Conservation (phyloP, 2,329 filamentous ascomycete species). For the Ophiocordyceps camponoti-saundersi region DNA sequence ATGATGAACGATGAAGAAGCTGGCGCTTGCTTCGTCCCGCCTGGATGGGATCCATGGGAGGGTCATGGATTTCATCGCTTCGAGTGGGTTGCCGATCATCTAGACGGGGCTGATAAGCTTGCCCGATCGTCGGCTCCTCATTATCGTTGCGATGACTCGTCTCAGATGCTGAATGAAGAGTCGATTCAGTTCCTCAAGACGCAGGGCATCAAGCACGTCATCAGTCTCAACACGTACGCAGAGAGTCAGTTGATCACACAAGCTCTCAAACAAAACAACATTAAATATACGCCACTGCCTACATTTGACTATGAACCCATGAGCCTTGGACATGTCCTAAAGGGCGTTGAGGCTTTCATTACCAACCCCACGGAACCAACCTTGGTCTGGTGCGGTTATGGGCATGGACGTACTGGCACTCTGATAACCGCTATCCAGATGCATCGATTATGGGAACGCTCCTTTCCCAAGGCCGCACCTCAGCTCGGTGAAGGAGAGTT, state of each 20-base stretch:
- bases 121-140: background rate
- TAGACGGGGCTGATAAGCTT: background rate
- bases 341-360: background rate
- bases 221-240: background rate
- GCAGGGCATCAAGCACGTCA: background rate
- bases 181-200: background rate
- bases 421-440: conserved; percentile 2
- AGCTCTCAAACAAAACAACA: background rate
- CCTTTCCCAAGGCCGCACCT: background rate
- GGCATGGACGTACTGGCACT: conserved; percentile 1
- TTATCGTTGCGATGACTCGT: background rate
- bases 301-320: background rate
- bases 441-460: background rate
- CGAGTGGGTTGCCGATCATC: background rate
- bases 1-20: too few species aligned
- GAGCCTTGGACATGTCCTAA: background rate
- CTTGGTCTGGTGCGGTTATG: background rate
- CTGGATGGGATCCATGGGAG: too few species aligned
- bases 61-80: background rate
- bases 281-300: background rate
- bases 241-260: background rate
- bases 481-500: background rate
- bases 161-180: background rate
- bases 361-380: background rate
- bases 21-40: too few species aligned